Conservation (phyloP, 768 basidiomycete species). For the Trametes coccinea region DNA sequence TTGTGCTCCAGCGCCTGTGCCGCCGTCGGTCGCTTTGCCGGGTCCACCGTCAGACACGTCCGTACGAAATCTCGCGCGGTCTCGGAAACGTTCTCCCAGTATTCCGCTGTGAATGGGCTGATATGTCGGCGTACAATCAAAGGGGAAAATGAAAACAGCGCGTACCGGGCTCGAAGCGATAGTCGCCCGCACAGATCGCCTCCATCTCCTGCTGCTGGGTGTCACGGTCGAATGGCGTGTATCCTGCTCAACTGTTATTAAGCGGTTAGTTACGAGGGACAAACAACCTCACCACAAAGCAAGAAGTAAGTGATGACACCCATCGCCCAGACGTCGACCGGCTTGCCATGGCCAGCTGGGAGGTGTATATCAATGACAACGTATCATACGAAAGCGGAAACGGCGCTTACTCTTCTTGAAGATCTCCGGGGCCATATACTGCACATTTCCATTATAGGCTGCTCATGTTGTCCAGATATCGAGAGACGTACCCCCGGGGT, state of each 20-base stretch:
- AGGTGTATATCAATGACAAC: background rate
- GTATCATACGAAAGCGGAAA: background rate
- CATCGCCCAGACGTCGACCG: conserved; percentile 97
- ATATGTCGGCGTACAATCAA: background rate
- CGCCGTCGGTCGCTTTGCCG: conserved; percentile 76
- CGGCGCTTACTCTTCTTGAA: conserved; percentile 77
- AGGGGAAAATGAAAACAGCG: conserved; percentile 6
- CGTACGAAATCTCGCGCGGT: conserved; percentile 83
- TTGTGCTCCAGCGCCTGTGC: conserved; percentile 69
- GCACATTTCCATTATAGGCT: background rate
- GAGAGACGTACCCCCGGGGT: conserved; percentile 70
- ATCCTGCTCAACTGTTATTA: conserved; percentile 46
- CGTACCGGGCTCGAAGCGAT: conserved; percentile 77
- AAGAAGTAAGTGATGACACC: conserved; percentile 98
- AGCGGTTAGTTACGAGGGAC: background rate
- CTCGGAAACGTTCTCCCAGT: conserved; percentile 83
- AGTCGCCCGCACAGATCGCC: conserved; percentile 92
- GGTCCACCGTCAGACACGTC: conserved; percentile 85
- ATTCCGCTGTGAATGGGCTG: conserved; percentile 51
- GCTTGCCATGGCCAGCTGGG: conserved; percentile 87
- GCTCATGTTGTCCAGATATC: no score
- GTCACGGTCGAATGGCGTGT: conserved; percentile 97
- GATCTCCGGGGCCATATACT: conserved; percentile 97
- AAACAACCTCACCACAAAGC: conserved; percentile 52
- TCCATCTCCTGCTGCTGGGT: conserved; percentile 88